Evolutionary conservation across 768 basidiomycete species (phyloP), one percentile per base, ranked within the genome.

Genomic region (Psilocybe azurescens): DNA sequence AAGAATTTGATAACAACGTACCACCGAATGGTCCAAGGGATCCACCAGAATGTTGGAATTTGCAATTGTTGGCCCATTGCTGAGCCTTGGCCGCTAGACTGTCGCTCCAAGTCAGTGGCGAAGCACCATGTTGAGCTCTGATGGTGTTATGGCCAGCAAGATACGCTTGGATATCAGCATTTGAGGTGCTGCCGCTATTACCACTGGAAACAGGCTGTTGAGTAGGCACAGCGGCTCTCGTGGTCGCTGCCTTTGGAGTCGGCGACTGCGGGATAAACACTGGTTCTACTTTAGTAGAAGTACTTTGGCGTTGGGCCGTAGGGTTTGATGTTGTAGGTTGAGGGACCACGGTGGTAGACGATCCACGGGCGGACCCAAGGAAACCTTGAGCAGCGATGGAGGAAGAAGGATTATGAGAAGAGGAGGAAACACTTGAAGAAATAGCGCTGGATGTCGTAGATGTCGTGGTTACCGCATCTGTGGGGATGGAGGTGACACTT

Each of bases 21-120:
- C 86, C 88, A 70, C 90, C 91, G 63, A 80, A 85, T 2, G 80
- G 77, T 3, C 90, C 90, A 33, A 91, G 81, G 28, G 77, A 73
- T 29, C 90, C 90, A 20, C 83, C 83, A 13, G 89, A 90, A 70
- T 95, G 93, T 64, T 86, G 33, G 72, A 89, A 91, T 3, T 80
- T 69, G 70, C 93, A 95, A 13, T 75, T 74, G 65, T 87, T 79
- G 3, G 90, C 90, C 88, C 89, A 91, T 58, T 81, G 70, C 69
- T 88, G 84, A 5, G 93, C 93, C 61, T 83, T 84, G n/a, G 72
- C 69, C 0, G 89, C 88, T 44, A 89, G 72, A 2, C 74, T 72
- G 57, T 85, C 75, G 71, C 78, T 87, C 91, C 91, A 95, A 0
- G 83, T 83, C 50, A 95, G 75, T 7, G 82, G 62, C 0, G 72